Conservation (phyloP, 108 stramenopile genomes). For the Licmophora abbreviata region DNA sequence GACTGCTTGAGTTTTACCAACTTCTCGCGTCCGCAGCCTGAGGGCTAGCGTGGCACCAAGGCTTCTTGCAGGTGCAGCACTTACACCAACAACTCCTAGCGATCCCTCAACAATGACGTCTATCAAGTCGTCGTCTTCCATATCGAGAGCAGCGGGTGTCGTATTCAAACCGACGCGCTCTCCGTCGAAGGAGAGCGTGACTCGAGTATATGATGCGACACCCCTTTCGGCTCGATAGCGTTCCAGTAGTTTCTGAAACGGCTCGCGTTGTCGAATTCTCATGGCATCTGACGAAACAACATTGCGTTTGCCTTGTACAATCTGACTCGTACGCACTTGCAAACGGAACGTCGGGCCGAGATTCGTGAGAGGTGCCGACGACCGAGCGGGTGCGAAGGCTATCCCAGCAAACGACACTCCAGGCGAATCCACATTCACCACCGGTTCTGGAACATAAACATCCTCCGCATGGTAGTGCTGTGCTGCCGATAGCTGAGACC, state of each 20-base stretch:
- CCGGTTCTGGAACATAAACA: conserved; percentile 16
- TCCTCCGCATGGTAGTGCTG: conserved; percentile 57
- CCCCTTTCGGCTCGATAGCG: conserved; percentile 13
- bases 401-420: not conserved
- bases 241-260: conserved; percentile 9
- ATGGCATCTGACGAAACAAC: not conserved
- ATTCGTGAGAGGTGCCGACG: not conserved
- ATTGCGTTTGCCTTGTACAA: not conserved
- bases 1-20: not conserved
- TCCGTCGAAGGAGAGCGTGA: conserved; percentile 34
- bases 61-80: not conserved
- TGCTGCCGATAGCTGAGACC: conserved; percentile 18
- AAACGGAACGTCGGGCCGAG: not conserved
- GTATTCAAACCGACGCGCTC: conserved; percentile 12
- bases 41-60: not conserved
- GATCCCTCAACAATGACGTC: conserved; percentile 19
- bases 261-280: conserved; percentile 14
- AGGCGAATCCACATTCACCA: conserved; percentile 8
- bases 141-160: conserved; percentile 33
- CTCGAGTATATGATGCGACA: conserved; percentile 8
- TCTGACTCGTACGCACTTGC: conserved; percentile 1
- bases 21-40: conserved; percentile 1
- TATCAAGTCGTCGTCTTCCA: conserved; percentile 51
- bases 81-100: not conserved
- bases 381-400: not conserved